Evolutionary conservation across 2,329 filamentous ascomycete species (phyloP), one percentile per base, ranked within the genome.

Genomic region (Aschersonia sp.): DNA sequence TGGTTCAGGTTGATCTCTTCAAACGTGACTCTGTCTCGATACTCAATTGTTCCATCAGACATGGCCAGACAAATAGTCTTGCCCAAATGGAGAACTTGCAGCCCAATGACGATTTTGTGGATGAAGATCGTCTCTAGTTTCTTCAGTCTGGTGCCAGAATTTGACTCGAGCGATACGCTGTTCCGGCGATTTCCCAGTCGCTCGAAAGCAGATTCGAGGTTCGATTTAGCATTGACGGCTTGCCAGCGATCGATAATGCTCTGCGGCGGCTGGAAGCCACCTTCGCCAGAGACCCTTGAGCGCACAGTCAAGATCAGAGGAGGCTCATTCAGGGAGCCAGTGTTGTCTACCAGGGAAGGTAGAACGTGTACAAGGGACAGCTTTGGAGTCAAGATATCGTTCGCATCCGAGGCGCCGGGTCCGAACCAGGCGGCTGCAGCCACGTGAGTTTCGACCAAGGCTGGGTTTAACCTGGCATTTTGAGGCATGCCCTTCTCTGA

Each of bases 231-330:
- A 32, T 84, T 79, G 8, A 90, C 61, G 11, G 94, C 67, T 54
- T 92, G 83, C 90, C 90, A 97, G 51, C 84, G 77, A 52, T 87
- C 81, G 51, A 97, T 72, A 41, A 89, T 76, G 54, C 82, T 94
- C 54, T 84, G 79, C 0, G 77, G 69, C 32, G 81, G 77, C 53
- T 81, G 78, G 41, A 76, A 80, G 32, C 81, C 53, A 68, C 71
- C 48, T 70, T 67, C 52, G 65, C 64, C 47, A 72, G 73, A 46
- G 74, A 63, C 56, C 74, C 75, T 59, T 8, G 83, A 84, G 50
- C 87, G 87, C 32, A 89, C 74, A 1, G 83, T 81, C 35, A 95
- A 61, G 22, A 95, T 71, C 39, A 82, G 76, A 0, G 81, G 77
- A 37, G 75, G 68, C 47, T 60, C 68, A 52, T 66, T 72, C 39